Base-by-base conservation (phyloP, 306 rosid genomes). In the Rosa multiflora region DNA sequence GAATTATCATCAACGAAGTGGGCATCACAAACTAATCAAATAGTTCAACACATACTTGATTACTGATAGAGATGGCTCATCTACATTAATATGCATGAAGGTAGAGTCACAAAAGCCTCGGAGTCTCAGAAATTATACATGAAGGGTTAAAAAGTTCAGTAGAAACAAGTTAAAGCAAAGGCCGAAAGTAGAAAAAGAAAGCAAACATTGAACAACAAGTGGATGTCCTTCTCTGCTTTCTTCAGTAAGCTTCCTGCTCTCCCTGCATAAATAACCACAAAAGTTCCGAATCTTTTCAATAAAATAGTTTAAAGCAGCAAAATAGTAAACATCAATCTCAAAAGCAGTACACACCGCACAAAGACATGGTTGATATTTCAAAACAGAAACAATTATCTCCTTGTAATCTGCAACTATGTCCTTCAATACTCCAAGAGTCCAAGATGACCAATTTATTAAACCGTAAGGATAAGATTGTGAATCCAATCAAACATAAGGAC, bases 171-270 rank as follows among this genome's bases (percentile, higher is more conserved):
- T 44, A 68, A 67, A 58, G 72, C 63, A 68, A 55, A 35, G 63
- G 39, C 40, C 10, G 26, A 74, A 56, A 62, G 35, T 26, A 58
- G 20, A 37, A 21, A 61, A 63, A 42, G 12, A 42, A 59, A 17
- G 32, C 15, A 9, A 55, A 26, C 32, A 64, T 52, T 53, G 52
- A 62, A 72, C 62, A 74, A 32, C 37, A 32, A 56, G 73, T 14
- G 18, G 74, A 80, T 10, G 51, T 35, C 76, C 56, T 29, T 13
- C 47, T 37, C 46, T 51, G 76, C 39, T 21, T 56, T 51, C 59
- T 67, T 88, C 75, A 88, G 72, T 82, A 83, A 12, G 84, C 89
- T 67, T 90, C 92, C 20, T 80, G 90, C 61, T 83, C 88, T 35
- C 39, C 90, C 90, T 86, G 77, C 51, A n/a, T 15, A 17, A 73